Evolutionary conservation across 202 grass and related monocot genomes (phyloP).

Genomic region (Carex arenaria): DNA sequence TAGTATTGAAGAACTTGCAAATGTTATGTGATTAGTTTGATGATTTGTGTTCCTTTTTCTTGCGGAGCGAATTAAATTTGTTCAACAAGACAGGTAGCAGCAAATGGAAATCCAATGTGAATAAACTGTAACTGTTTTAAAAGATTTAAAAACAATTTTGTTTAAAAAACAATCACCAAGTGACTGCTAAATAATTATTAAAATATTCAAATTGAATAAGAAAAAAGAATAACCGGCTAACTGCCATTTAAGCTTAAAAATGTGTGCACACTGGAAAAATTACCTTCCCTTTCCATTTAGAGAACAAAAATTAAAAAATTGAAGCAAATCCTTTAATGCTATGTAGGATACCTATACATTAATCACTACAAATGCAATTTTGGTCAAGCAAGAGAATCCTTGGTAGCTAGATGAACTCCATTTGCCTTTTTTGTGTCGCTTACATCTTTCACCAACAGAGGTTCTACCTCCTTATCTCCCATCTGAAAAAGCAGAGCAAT

Average conservation of each 20-base stretch:
- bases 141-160: background rate
- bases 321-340: constrained; percentile 48
- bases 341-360: constrained; percentile 52
- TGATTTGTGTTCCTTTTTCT: background rate
- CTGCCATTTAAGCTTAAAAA: constrained; percentile 22
- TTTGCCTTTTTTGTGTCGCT: constrained; percentile 72
- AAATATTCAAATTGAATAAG: constrained; percentile 15
- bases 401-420: constrained; percentile 55
- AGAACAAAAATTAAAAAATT: constrained; percentile 57
- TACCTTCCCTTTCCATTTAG: constrained; percentile 27
- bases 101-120: background rate
- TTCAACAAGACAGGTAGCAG: background rate
- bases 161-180: background rate
- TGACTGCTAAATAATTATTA: constrained; percentile 4
- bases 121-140: background rate
- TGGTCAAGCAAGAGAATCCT: constrained; percentile 45
- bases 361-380: constrained; percentile 29
- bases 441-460: constrained; percentile 79
- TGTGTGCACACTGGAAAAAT: constrained; percentile 16
- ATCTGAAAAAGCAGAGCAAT: constrained; percentile 45
- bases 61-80: background rate
- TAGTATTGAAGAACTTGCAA: background rate
- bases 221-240: constrained; percentile 14
- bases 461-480: constrained; percentile 77
- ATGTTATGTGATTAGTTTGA: background rate